These are phyloP conservation scores for Scenedesmus sp. DNA, from an alignment of 163 green algal species.

Conservation along the genomic window DNA sequence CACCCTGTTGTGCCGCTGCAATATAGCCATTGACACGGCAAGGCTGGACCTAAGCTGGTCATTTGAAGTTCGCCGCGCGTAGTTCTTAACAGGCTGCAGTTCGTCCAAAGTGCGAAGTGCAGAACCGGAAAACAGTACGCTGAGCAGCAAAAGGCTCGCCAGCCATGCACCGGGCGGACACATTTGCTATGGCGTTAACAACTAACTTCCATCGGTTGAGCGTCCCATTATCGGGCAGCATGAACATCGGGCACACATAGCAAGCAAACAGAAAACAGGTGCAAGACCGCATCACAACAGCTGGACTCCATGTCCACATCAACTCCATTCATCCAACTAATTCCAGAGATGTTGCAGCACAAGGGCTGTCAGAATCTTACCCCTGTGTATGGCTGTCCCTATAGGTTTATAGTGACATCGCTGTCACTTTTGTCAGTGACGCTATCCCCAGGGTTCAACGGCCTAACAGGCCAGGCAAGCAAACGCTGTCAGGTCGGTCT, in stretches of 20 bases:
- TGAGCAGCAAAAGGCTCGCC: not conserved
- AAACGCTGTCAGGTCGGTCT: too few species aligned
- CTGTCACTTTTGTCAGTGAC: too few species aligned
- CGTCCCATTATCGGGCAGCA: too few species aligned
- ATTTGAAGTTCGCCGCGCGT: not conserved
- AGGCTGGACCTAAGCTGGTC: constrained; percentile 21
- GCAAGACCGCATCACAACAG: not conserved
- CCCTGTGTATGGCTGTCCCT: too few species aligned
- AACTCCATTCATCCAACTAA: too few species aligned
- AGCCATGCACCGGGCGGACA: not conserved
- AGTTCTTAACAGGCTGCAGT: not conserved
- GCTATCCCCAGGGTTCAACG: too few species aligned
- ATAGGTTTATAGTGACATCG: too few species aligned
- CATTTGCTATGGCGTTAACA: not conserved
- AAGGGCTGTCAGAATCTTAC: too few species aligned
- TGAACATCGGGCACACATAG: not conserved
- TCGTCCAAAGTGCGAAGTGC: constrained; percentile 16
- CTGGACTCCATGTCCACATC: too few species aligned
- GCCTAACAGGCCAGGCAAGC: too few species aligned
- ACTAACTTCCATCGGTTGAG: not conserved
- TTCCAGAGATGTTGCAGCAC: not conserved
- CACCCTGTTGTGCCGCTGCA: not conserved
- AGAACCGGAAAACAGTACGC: not conserved
- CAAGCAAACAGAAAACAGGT: not conserved
- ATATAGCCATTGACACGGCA: not conserved